Percentiles rank a stretch among this genome's conserved stretches.
Conservation (phyloP, 2,329 filamentous ascomycete genomes). For the Allantophomopsis lycopodina region DNA sequence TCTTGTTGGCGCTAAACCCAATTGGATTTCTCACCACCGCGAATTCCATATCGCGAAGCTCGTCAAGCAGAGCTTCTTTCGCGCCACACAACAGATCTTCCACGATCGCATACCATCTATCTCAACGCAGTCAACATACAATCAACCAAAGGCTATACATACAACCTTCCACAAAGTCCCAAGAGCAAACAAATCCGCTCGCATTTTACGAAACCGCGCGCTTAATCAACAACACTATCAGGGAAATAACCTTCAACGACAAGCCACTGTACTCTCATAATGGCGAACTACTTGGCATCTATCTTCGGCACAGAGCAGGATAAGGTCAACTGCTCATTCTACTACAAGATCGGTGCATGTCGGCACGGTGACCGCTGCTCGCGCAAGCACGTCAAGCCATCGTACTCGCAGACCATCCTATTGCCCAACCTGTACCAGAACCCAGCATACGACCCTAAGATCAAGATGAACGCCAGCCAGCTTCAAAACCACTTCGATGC, state of each 20-base stretch:
- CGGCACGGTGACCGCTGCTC: slow-evolving; percentile 97
- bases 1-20: background rate
- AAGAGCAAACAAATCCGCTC: background rate
- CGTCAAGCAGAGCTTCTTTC: background rate
- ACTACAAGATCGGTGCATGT: slow-evolving; percentile 99
- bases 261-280: slow-evolving; percentile 22
- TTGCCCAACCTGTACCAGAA: slow-evolving; percentile 99
- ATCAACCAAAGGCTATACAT: background rate
- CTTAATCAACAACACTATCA: background rate
- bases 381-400: slow-evolving; percentile 97
- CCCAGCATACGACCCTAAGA: slow-evolving; percentile 90
- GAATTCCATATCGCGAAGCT: background rate
- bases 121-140: background rate
- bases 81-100: background rate
- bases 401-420: slow-evolving; percentile 93
- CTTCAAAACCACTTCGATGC: slow-evolving; percentile 99
- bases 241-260: no score
- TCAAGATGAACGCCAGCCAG: slow-evolving; percentile 91
- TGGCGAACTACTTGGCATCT: slow-evolving; percentile 97
- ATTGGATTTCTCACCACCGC: background rate
- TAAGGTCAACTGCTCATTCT: slow-evolving; percentile 99
- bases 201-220: background rate
- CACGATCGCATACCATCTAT: background rate
- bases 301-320: slow-evolving; percentile 99
- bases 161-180: background rate